Conservation (phyloP, 2,329 filamentous ascomycete genomes). For the Venturia carpophila region DNA sequence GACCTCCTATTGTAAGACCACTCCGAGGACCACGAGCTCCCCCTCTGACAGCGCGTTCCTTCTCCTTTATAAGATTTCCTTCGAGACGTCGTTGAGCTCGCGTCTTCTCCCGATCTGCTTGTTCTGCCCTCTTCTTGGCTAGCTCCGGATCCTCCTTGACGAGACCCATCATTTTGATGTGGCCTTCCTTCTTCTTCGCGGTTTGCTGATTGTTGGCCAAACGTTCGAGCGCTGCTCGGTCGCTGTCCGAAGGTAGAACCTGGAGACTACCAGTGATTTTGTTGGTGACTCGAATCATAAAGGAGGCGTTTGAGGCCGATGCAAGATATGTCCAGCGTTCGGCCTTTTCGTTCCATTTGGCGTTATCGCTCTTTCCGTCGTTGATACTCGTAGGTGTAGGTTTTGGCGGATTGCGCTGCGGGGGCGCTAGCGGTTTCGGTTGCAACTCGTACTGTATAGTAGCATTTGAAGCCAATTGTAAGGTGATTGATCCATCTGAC, state of each 20-base stretch:
- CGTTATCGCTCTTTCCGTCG: slow-evolving; percentile 20
- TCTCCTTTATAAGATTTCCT: slow-evolving; percentile 57
- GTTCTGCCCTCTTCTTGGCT: slow-evolving; percentile 63
- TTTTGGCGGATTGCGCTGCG: slow-evolving; percentile 41
- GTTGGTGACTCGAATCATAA: slow-evolving; percentile 63
- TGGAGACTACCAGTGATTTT: slow-evolving; percentile 68
- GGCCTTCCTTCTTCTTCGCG: slow-evolving; percentile 40
- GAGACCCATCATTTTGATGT: slow-evolving; percentile 46
- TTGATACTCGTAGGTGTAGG: slow-evolving; percentile 39
- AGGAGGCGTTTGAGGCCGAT: slow-evolving; percentile 59
- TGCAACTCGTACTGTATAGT: slow-evolving; percentile 66
- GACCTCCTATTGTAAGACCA: slow-evolving; percentile 58
- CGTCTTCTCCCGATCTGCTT: slow-evolving; percentile 65
- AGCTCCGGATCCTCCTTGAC: slow-evolving; percentile 68
- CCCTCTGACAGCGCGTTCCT: slow-evolving; percentile 49
- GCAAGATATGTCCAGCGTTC: slow-evolving; percentile 72
- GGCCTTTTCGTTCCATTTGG: slow-evolving; percentile 54
- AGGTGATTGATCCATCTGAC: slow-evolving; percentile 70
- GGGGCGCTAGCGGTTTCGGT: slow-evolving; percentile 60
- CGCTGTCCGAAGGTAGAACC: slow-evolving; percentile 57
- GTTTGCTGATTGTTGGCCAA: slow-evolving; percentile 47
- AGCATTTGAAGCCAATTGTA: slow-evolving; percentile 62
- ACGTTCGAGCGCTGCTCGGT: slow-evolving; percentile 64
- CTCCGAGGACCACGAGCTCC: slow-evolving; percentile 37
- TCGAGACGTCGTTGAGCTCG: slow-evolving; percentile 59